phyloP scores from a whole-genome alignment of 495 filamentous ascomycete species.

The Penicillium turbatum region DNA sequence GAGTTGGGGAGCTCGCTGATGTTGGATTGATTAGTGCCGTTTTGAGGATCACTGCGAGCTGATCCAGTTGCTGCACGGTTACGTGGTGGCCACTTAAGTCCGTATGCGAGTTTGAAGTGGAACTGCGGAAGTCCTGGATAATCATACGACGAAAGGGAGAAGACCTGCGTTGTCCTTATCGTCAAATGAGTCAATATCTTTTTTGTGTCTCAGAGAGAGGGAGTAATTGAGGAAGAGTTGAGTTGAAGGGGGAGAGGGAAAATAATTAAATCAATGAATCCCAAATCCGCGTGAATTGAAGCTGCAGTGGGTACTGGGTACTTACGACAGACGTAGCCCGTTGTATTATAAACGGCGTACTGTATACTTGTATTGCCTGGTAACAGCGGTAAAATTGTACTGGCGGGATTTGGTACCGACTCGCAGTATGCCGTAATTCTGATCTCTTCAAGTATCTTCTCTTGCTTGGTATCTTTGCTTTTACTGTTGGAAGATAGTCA shows the following conservation, averaged over 20 bases:
- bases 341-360: conserved; percentile 1
- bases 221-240: conserved; percentile 4
- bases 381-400: background rate
- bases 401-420: conserved; percentile 3
- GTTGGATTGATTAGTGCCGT: conserved; percentile 32
- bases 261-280: conserved; percentile 32
- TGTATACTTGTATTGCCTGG: background rate
- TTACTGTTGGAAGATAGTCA: background rate
- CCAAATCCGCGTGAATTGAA: conserved; percentile 24
- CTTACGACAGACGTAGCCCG: conserved; percentile 10
- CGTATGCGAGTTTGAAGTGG: conserved; percentile 27
- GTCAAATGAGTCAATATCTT: conserved; percentile 4
- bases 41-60: conserved; percentile 27
- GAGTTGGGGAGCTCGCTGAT: conserved; percentile 28
- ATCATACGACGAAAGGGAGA: conserved; percentile 31
- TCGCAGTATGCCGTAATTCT: background rate
- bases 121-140: conserved; percentile 18
- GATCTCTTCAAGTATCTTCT: background rate
- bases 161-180: conserved; percentile 30
- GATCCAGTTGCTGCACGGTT: conserved; percentile 40
- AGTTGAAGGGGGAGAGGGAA: conserved; percentile 11
- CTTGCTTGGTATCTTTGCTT: background rate
- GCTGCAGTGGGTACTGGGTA: conserved; percentile 29
- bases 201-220: conserved; percentile 1
- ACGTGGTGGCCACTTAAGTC: conserved; percentile 37